Evolutionary conservation across 352 stramenopile genomes (phyloP).

Genomic region (Plasmopara muralis): DNA sequence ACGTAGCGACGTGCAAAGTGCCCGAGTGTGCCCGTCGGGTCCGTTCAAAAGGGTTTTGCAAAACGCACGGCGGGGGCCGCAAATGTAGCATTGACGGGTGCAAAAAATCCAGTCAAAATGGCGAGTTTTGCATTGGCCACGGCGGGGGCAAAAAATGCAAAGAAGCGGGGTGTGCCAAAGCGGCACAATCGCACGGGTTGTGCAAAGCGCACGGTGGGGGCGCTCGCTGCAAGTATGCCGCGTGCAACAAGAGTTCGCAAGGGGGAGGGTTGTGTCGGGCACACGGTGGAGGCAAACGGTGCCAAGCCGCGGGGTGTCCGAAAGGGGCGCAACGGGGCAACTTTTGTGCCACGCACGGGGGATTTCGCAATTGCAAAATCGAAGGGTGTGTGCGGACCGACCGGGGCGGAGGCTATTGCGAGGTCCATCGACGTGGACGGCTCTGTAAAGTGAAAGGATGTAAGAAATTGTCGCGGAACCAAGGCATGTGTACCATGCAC

Average conservation of each 20-base stretch:
- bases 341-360: constrained; percentile 78
- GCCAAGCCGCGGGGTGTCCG: constrained; percentile 57
- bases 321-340: constrained; percentile 81
- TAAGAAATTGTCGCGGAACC: constrained; percentile 85
- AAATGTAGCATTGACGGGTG: constrained; percentile 83
- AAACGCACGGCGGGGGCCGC: constrained; percentile 74
- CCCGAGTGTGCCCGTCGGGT: constrained; percentile 52
- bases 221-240: constrained; percentile 72
- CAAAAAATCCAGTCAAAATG: constrained; percentile 84
- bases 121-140: constrained; percentile 84
- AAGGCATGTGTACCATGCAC: constrained; percentile 88
- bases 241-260: constrained; percentile 82
- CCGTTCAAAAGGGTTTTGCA: constrained; percentile 80
- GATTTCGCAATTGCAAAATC: constrained; percentile 85
- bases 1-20: constrained; percentile 59
- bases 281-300: constrained; percentile 76
- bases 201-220: constrained; percentile 82
- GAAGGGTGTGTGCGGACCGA: constrained; percentile 78
- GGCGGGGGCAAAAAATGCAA: constrained; percentile 85
- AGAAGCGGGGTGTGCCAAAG: constrained; percentile 73
- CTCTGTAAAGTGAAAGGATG: constrained; percentile 80
- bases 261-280: constrained; percentile 68
- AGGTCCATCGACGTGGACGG: constrained; percentile 74
- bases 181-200: constrained; percentile 75
- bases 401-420: constrained; percentile 75